Evolutionary conservation across 345 rosid species (phyloP).

Genomic region (Ceriops decandra): DNA sequence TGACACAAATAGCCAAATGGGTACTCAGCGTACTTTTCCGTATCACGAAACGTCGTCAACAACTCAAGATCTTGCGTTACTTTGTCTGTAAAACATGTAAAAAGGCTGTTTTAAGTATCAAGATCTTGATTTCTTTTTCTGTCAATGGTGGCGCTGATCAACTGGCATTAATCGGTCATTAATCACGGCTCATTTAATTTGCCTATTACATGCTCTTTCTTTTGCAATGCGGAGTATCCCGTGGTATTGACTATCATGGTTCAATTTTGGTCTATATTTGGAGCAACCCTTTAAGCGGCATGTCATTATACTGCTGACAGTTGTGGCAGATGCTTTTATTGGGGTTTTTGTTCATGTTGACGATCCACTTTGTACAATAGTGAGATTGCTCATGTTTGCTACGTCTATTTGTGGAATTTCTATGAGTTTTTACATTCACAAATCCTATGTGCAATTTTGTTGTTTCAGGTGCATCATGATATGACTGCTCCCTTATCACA

Average conservation of each 20-base stretch:
- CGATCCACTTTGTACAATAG: not conserved
- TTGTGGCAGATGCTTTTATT: no score
- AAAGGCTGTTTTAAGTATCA: not conserved
- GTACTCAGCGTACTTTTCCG: no score
- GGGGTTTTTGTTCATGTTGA: no score
- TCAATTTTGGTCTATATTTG: no score
- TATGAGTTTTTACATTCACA: not conserved
- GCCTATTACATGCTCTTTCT: no score
- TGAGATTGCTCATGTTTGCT: not conserved
- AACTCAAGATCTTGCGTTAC: not conserved
- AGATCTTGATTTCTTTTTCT: not conserved
- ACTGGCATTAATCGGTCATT: not conserved
- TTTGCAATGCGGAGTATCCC: no score
- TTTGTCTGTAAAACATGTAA: not conserved
- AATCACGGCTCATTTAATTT: not conserved
- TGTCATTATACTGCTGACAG: no score
- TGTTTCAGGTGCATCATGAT: slow-evolving; percentile 76
- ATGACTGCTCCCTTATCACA: slow-evolving; percentile 86
- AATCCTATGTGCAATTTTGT: not conserved
- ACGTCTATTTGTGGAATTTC: not conserved
- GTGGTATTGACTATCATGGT: no score
- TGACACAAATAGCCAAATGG: not conserved
- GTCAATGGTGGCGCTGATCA: not conserved
- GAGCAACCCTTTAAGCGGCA: no score
- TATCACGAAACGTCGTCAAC: slow-evolving; percentile 3